Conservation (phyloP, 2,329 filamentous ascomycete species). For the Penicillium sp. region DNA sequence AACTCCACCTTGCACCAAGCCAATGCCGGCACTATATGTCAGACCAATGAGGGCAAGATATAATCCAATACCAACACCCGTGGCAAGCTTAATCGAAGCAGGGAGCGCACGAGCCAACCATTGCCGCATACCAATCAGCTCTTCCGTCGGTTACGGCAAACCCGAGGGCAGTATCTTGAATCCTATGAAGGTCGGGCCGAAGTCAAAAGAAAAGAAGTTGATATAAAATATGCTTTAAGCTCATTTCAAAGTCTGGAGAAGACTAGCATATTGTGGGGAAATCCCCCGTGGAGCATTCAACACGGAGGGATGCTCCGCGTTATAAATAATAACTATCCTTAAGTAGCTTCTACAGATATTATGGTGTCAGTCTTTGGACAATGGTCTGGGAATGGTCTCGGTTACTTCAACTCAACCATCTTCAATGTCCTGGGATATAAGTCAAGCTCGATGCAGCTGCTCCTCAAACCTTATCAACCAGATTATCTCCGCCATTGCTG, state of each 20-base stretch:
- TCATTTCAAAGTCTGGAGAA: not conserved
- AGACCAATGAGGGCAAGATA: slow-evolving; percentile 67
- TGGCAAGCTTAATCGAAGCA: slow-evolving; percentile 80
- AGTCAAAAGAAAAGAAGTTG: not conserved
- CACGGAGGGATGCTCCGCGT: slow-evolving; percentile 21
- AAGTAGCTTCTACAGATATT: too few species aligned
- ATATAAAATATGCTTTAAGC: not conserved
- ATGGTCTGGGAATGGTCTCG: slow-evolving; percentile 53
- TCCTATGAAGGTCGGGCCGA: not conserved
- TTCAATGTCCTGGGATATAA: slow-evolving; percentile 37
- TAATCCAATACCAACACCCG: slow-evolving; percentile 79
- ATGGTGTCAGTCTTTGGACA: slow-evolving; percentile 53
- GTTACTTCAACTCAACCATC: slow-evolving; percentile 54
- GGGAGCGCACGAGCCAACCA: slow-evolving; percentile 85
- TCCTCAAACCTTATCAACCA: slow-evolving; percentile 49
- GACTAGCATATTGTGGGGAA: slow-evolving; percentile 20
- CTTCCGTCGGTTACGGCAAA: too few species aligned
- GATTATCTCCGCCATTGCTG: slow-evolving; percentile 48
- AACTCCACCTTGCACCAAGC: slow-evolving; percentile 67
- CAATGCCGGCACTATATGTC: slow-evolving; percentile 80
- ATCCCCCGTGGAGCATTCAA: slow-evolving; percentile 18
- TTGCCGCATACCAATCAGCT: slow-evolving; percentile 67
- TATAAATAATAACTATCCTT: too few species aligned
- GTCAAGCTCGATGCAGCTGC: slow-evolving; percentile 39
- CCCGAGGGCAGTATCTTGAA: not conserved